Base-by-base conservation (phyloP, 495 filamentous ascomycete species). In the Neurospora africana region DNA sequence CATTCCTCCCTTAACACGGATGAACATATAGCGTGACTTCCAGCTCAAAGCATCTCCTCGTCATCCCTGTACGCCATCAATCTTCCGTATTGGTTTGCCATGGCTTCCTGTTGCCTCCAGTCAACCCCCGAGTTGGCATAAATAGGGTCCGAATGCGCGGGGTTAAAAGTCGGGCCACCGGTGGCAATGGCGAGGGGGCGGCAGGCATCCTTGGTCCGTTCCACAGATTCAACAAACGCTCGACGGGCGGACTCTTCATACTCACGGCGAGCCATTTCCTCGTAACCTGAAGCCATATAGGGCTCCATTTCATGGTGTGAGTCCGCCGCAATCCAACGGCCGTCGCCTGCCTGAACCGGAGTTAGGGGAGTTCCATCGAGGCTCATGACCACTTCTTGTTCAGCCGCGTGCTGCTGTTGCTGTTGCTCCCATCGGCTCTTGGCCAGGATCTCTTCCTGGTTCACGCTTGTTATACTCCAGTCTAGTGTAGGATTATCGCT, bases 271-370 rank as follows among this genome's bases (percentile, higher is more conserved):
- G 84, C 82, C 53, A 87, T 76, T 44, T 83, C 80, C 69, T 88
- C 87, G 77, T 92, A 92, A 17, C 91, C 91, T 10, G 85, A 86
- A 61, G 84, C 75, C 89, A 93, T 92, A 76, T 93, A 93, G 15
- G 90, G 90, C 78, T 93, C 91, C 61, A 81, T 77, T 40, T 82
- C 77, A 6, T 61, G 43, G 68, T 72, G 72, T 21, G 74, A 38
- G 70, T 67, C n/a, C 36, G 69, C 40, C 41, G 69, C n/a, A 19
- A 81, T 73, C 86, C 86, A 87, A n/a, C 83, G 81, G 41, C 85
- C 82, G 70, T 87, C 84, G 47, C 81, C 78, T 3, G 79, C 82
- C 74, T 87, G 85, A 36, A 86, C 79, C 0, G 86, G 82, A 17
- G 85, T 86, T 3, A 86, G 71, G n/a, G 84, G 84, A 9, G 84